Evolutionary conservation across 2,329 filamentous ascomycete species (phyloP), one percentile per base, ranked within the genome.

Genomic region (Samsoniella hepiali): DNA sequence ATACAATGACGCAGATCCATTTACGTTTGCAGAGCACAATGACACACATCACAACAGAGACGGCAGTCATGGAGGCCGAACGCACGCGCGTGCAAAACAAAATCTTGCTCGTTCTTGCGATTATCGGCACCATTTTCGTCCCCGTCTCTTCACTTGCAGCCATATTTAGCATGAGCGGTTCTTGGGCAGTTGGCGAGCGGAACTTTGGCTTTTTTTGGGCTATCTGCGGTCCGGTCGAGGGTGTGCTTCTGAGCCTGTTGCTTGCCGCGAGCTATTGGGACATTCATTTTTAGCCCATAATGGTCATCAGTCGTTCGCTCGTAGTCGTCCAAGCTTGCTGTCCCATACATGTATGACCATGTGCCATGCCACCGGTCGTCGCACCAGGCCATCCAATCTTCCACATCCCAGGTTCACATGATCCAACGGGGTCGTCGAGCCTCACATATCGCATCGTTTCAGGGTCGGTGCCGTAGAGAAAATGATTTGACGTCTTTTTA

Each of bases 401-500:
- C 54, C 54, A 22, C 45, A 50, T 27, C 27, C 45, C 45, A 32
- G 13, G 5, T 27, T 62, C 50, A 51, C 49, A 31, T 51, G 9
- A 31, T 31, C n/a, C 31, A 36, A 11, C 31, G 34, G n/a, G n/a
- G 11, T 62, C n/a, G 11, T 32, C 53, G 51, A 50, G 53, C 53
- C 53, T 63, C 60, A 63, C 62, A 22, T 32, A 54, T 63, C 55
- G 54, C 55, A 63, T 58, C 55, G 45, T 56, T 57, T 4, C 3
- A 45, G 7, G 29, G 10, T 36, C 36, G 49, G 31, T 56, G 40
- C n/a, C 56, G 42, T 51, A 53, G 34, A 59, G 49, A 31, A 59
- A 55, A 71, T 69, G 69, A 69, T 77, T 78, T 77, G 76, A 78
- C 76, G 75, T 78, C 75, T 79, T 82, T 75, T 72, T 74, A 81